Evolutionary conservation across 495 filamentous ascomycete species (phyloP), one percentile per base, ranked within the genome.

Genomic region (Pyrenula aspistea): DNA sequence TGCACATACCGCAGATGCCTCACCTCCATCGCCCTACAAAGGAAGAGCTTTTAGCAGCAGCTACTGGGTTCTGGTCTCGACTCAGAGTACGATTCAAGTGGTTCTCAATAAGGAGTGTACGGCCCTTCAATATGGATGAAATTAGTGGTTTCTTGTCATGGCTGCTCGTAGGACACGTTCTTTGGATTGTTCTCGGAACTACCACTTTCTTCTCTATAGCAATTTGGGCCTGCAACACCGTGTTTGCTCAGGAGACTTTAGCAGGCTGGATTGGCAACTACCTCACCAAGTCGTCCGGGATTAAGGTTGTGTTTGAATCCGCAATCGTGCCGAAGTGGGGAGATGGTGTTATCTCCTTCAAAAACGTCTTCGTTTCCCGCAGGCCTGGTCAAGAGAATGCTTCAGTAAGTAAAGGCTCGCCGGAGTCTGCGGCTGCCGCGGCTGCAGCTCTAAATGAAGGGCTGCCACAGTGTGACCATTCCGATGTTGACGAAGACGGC

Each of bases 241-340:
- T 98, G 10, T 88, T 96, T 73, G 93, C 93, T 2, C 93, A 98
- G 76, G 93, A 98, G 81, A 96, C 89, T 3, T 72, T 98, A 2
- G 93, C 94, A 22, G 78, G 87, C 57, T 94, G 88, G 85, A 79
- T 97, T 42, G 93, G 93, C 1, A 95, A 97, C 68, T 96, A 97
- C 68, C 76, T 98, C 2, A 98, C 93, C 1, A 87, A 88, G 62
- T 95, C 91, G 20, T 93, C 92, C 36, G 93, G 93, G 2, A 72
- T 96, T n/a, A 93, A 91, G 59, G 88, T 98, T 42, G 86, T 98
- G 22, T 98, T 98, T 65, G 93, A 98, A 68, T 96, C 90, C 58
- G 93, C 93, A 12, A 95, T 98, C 61, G 93, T 97, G 12, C 93
- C 93, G 11, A 89, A 86, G 63, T 98, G 93, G 93, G 85, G 81